Evolutionary conservation across 2,329 filamentous ascomycete genomes (phyloP), one percentile per base, ranked within the genome.

Genomic region (Verticillium dahliae): DNA sequence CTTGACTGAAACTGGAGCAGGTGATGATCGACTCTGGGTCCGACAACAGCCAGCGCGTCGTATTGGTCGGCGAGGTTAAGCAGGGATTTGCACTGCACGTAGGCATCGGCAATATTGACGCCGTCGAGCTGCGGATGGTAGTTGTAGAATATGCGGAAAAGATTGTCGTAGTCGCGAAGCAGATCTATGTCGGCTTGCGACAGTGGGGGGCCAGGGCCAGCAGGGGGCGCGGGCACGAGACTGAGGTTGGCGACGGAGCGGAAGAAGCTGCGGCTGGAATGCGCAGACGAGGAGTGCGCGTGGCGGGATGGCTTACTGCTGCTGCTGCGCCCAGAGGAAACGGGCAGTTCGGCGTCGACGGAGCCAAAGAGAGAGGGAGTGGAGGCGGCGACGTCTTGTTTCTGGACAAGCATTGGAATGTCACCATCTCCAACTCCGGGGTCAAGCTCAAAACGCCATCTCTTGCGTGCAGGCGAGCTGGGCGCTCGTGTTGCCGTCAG

Each of bases 81-180:
- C 2, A 98, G 84, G 13, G 91, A 90, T 76, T 97, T 97, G 83
- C 92, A 97, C 75, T 97, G 92, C 54, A 95, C 88, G 71, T 97
- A 97, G 31, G 93, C 92, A 64, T 92, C 90, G 60, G 92, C 92
- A 66, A 98, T 96, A 73, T 95, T 96, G 73, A 95, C 83, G 33
- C 85, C 84, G 75, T 97, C 93, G 37, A 98, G 83, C 0, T 86
- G 72, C 0, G 94, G 94, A 0, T 92, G 80, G 73, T 96, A 91
- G 74, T 97, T 97, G 81, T 98, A 98, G 80, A 97, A 97, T 65
- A 95, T 90, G 69, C 93, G 90, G 73, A 98, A 96, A 27, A 98
- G 83, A 73, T 97, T 97, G 73, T 97, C 92, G 75, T 98, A 97
- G 77, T 97, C 91, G 68, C 91, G 90, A 56, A 97, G 82, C 27